Base-by-base conservation (phyloP, 163 green algal genomes). In the Chloroidium sp. region DNA sequence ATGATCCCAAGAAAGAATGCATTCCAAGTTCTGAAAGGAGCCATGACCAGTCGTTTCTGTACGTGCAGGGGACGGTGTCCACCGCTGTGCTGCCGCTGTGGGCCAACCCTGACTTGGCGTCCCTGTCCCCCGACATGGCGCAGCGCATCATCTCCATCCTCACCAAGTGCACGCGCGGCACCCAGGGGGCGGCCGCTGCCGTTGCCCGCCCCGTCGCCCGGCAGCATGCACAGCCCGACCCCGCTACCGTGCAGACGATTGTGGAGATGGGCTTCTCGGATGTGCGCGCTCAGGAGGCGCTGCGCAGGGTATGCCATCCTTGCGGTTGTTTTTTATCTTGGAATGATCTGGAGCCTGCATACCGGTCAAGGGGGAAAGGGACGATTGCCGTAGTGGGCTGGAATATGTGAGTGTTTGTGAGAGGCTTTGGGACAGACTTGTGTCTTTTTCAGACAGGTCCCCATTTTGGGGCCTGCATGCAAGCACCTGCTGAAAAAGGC, bases 261-360 rank as follows among this genome's bases (percentile, higher is more conserved):
- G 88, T 93, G 59, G 95, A 97, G 69, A 98, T 98, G 95, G 95
- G 95, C 67, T 98, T 98, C 87, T 83, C 86, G 3, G 74, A 87
- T 72, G 79, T 85, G 0, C 83, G 88, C n/a, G 93, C 91, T 4
- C 88, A 95, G 84, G 85, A 93, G 69, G 93, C 94, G 0, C 84
- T 98, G 64, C 85, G 91, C 0, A 83, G 89, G 13, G 89, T 93
- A 76, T 62, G 81, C 1, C 36, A 36, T 36, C 36, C 36, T 36
- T 36, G 36, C 36, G 36, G 36, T 36, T 36, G 36, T 36, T 36
- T 36, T 36, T 36, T 36, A 36, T 36, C 36, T 36, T 36, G 36
- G 36, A 36, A 36, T 36, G 36, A 36, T 36, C 36, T 36, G 36
- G 36, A 36, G 36, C 36, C 36, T 36, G 36, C 36, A 36, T 36